These are phyloP conservation scores for Posidonia australis DNA, from an alignment of 106 monocot genomes.

Conservation along the genomic window DNA sequence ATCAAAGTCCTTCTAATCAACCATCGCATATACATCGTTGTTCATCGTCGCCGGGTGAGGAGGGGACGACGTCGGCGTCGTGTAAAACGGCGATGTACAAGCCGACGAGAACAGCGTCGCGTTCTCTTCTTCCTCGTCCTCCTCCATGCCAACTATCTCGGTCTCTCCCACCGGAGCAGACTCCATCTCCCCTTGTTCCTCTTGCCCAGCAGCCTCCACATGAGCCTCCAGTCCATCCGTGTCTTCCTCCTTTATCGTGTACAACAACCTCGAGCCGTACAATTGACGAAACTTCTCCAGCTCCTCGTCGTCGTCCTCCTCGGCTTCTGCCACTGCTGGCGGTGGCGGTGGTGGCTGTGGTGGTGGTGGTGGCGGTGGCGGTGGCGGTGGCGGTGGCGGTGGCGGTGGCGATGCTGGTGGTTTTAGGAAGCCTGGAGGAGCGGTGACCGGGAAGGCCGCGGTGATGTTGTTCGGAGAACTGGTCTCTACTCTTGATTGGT, in stretches of 20 bases:
- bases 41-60: not conserved
- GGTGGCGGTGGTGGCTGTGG: not conserved
- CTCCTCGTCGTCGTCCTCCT: not conserved
- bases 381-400: not conserved
- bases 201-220: not conserved
- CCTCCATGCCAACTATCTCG: not conserved
- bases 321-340: not conserved
- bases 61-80: slow-evolving; percentile 16
- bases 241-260: slow-evolving; percentile 3
- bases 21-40: too few relatives aligned
- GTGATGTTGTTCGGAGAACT: not conserved
- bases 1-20: too few relatives aligned
- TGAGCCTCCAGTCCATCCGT: too few relatives aligned
- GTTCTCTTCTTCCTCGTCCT: not conserved
- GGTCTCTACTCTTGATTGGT: not conserved
- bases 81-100: slow-evolving; percentile 3
- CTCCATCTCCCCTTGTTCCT: not conserved
- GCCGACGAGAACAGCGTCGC: not conserved
- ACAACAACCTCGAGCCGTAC: not conserved
- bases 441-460: not conserved
- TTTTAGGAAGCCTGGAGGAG: not conserved
- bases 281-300: not conserved
- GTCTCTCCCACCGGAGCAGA: not conserved
- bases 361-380: not conserved
- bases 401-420: not conserved